Percentiles rank a stretch among this genome's conserved stretches.
Conservation (phyloP, 768 basidiomycete species). For the Kwoniella dendrophila region DNA sequence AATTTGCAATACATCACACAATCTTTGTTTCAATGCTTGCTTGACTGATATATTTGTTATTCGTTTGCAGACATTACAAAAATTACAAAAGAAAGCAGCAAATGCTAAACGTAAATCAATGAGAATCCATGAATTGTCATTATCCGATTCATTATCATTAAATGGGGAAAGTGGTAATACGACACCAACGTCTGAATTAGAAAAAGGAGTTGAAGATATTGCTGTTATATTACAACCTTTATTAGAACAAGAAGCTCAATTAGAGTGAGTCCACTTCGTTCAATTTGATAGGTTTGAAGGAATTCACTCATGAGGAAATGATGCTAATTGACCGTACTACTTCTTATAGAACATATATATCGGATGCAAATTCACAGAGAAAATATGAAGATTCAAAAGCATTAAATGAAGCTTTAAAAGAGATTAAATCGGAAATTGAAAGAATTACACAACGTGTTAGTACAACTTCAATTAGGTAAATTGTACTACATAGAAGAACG, state of each 20-base stretch:
- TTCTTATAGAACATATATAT: slow-evolving; percentile 66
- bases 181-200: slow-evolving; percentile 10
- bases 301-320: neutral
- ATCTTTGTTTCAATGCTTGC: neutral
- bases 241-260: slow-evolving; percentile 88
- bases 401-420: slow-evolving; percentile 73
- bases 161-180: slow-evolving; percentile 6
- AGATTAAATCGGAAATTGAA: slow-evolving; percentile 83
- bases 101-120: slow-evolving; percentile 32
- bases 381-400: slow-evolving; percentile 96
- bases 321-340: neutral
- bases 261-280: slow-evolving; percentile 61
- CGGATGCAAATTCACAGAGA: slow-evolving; percentile 82
- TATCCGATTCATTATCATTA: slow-evolving; percentile 25
- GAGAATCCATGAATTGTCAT: slow-evolving; percentile 33
- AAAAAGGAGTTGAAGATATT: slow-evolving; percentile 70
- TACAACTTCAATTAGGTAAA: neutral
- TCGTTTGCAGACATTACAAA: slow-evolving; percentile 41
- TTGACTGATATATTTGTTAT: neutral
- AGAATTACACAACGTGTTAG: slow-evolving; percentile 58
- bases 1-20: neutral
- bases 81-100: slow-evolving; percentile 43
- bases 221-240: slow-evolving; percentile 80
- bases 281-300: neutral
- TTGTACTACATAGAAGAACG: too few relatives aligned